Base-by-base conservation (phyloP, 495 filamentous ascomycete genomes). In the Astrothelium macrocarpum region DNA sequence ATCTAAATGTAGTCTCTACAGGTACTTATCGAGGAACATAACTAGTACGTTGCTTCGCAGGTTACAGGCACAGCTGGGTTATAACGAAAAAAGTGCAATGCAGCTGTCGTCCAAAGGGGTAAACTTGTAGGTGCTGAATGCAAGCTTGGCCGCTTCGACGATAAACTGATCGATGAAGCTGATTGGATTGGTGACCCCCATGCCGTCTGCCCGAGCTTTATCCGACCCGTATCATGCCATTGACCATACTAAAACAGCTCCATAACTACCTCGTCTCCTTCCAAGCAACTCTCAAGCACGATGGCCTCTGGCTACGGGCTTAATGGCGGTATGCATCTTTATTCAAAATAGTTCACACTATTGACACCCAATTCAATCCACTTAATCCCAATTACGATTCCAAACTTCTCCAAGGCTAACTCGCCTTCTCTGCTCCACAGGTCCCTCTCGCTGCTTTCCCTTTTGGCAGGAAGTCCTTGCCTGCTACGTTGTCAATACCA, bases 401-500 rank as follows among this genome's bases (percentile, higher is more conserved):
- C 10, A 56, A 18, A 36, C 32, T 59, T 31, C 32, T 23, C 20
- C 31, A 10, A 23, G n/a, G 7, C n/a, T 16, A 23, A n/a, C 5
- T 53, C 10, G 16, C 49, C n/a, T 31, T 26, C n/a, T 28, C 49
- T 26, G 23, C 25, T 29, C 25, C 7, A 5, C 75, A 96, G 92
- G 90, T 71, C 87, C 85, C 65, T 85, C 84, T 70, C 87, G 95
- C 78, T 99, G 94, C 86, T 97, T 95, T 78, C 89, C 90, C 74
- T 99, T 97, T 84, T 99, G 95, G 95, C 94, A 78, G 85, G 77
- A 79, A 70, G 76, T 79, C 31, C 77, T 79, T 59, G 77, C 77
- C 61, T 79, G 77, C 74, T 79, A 79, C 69, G 77, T 76, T 42
- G 71, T 76, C 16, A 79, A 79, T 66, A 75, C 75, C 53, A 64